Evolutionary conservation across 306 rosid species (phyloP), one percentile per base, ranked within the genome.

Genomic region (Carpinus fangiana): DNA sequence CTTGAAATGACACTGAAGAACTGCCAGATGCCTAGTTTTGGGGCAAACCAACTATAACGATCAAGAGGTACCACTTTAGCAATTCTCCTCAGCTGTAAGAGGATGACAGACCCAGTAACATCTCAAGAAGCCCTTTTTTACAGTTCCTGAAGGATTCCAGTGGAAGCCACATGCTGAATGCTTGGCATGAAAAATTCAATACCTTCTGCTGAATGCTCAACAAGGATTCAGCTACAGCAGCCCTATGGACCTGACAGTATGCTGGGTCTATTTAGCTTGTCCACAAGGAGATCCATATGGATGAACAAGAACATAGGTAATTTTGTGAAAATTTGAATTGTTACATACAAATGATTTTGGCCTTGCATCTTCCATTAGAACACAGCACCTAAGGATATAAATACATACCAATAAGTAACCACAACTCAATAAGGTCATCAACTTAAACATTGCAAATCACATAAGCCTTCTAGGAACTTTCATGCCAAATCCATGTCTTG

Each of bases 401-500:
- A 53, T 66, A 43, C 5, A 18, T 62, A 21, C 28, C 47, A 52
- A 76, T 21, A 70, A 61, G 70, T 71, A 70, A 36, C 70, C 48
- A 16, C 2, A 9, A 74, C 34, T 46, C 14, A 38, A 52, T 20
- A 38, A 73, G 79, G 57, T 70, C n/a, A 51, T 73, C 46, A 51
- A 50, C 74, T 10, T 62, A 50, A 16, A 66, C 8, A 34, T 36
- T 34, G 26, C 67, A 66, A 59, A 71, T 83, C 83, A 84, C 73
- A 41, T 50, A 8, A 73, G 57, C 53, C 36, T 8, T 80, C 47
- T 72, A 2, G 87, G 90, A 18, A 84, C 82, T 78, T 82, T 87
- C 90, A 87, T 87, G 82, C 90, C 90, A 28, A 87, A 85, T 64
- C 90, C 90, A 17, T 1, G 84, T 65, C 82, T 82, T 57, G 72